phyloP scores from a whole-genome alignment of 345 rosid species.

The Hirschfeldia incana region DNA sequence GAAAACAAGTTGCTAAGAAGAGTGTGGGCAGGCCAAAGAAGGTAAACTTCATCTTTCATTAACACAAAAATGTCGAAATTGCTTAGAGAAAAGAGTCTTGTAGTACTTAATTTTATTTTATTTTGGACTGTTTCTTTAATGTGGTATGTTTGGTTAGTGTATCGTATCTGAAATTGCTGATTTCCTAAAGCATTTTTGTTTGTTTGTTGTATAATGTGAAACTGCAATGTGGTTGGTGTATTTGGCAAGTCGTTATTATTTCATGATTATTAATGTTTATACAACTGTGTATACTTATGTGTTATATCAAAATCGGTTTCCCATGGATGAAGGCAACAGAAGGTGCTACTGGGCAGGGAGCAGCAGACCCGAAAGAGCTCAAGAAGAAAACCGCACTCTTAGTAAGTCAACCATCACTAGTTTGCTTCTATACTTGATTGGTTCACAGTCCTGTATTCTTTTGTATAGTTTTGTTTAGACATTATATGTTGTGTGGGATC shows the following conservation, averaged over 20 bases:
- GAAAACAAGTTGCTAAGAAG: conserved; percentile 43
- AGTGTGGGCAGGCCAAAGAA: conserved; percentile 63
- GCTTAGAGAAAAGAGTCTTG: background rate
- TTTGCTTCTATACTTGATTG: conserved; percentile 4
- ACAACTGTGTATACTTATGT: conserved; percentile 12
- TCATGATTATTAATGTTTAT: background rate
- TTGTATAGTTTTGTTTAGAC: conserved; percentile 12
- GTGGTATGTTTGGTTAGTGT: background rate
- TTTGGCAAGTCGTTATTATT: conserved; percentile 8
- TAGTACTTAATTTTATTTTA: background rate
- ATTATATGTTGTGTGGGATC: background rate
- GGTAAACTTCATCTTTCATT: conserved; percentile 40
- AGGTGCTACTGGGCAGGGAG: conserved; percentile 11
- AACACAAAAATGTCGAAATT: background rate
- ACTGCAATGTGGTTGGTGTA: conserved; percentile 6
- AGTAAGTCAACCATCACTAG: conserved; percentile 22
- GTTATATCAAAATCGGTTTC: conserved; percentile 6
- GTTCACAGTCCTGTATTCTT: conserved; percentile 8
- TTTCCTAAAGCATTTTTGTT: background rate
- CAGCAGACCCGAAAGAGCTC: conserved; percentile 11
- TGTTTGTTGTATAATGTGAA: background rate
- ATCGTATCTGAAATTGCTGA: conserved; percentile 5
- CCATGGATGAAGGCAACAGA: conserved; percentile 4
- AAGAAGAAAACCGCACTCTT: conserved; percentile 20
- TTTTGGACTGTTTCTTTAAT: background rate